Percentiles rank a stretch among this genome's conserved stretches.
Conservation (phyloP, 2,329 filamentous ascomycete genomes). For the Colletotrichum ledebouriae region DNA sequence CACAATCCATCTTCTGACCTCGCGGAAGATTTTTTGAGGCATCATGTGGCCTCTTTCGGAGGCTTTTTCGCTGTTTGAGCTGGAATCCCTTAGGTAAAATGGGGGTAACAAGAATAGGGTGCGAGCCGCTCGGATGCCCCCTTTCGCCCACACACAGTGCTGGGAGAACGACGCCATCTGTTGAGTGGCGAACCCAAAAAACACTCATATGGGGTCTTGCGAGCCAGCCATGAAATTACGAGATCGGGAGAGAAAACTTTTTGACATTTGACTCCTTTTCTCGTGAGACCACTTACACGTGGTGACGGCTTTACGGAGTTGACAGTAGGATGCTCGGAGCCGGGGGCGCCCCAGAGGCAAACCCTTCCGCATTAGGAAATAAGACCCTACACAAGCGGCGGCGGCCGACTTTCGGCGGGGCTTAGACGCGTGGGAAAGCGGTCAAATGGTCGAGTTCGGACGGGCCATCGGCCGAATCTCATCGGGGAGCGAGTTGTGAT, state of each 20-base stretch:
- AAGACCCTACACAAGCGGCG: constrained; percentile 9
- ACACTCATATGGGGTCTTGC: constrained; percentile 10
- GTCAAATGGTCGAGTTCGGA: background rate
- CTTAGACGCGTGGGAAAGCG: background rate
- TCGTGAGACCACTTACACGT: constrained; percentile 11
- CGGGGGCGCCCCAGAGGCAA: background rate
- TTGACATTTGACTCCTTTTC: background rate
- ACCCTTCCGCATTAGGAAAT: constrained; percentile 20
- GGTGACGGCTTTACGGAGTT: constrained; percentile 2
- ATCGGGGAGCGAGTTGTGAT: background rate
- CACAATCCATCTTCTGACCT: background rate
- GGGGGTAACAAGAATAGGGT: constrained; percentile 24
- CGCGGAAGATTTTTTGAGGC: constrained; percentile 11
- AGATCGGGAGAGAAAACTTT: background rate
- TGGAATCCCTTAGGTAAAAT: constrained; percentile 26
- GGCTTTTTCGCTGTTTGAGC: constrained; percentile 23
- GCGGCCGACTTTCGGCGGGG: constrained; percentile 15
- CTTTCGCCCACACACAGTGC: constrained; percentile 11
- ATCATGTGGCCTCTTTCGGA: constrained; percentile 23
- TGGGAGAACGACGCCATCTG: background rate
- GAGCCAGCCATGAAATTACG: background rate
- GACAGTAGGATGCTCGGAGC: background rate
- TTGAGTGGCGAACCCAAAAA: background rate
- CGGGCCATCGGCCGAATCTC: constrained; percentile 16
- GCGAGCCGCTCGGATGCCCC: background rate